Evolutionary conservation across 352 stramenopile genomes (phyloP).

Genomic region (Globisporangium alternatum): DNA sequence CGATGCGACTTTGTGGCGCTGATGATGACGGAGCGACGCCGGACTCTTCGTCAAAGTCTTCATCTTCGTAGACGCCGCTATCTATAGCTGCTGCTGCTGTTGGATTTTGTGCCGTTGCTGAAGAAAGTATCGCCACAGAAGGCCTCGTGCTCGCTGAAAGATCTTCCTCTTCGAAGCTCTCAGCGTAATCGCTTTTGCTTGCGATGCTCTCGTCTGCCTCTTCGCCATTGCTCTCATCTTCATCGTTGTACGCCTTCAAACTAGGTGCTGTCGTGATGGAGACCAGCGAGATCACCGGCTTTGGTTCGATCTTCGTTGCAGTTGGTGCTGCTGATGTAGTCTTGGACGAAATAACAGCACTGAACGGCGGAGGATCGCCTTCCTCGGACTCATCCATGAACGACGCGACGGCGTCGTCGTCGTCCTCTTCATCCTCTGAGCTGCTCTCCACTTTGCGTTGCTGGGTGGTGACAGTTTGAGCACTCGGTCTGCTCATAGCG

Average conservation of each 20-base stretch:
- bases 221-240: slow-evolving; percentile 19
- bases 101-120: neutral
- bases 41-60: slow-evolving; percentile 55
- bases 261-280: neutral
- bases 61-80: slow-evolving; percentile 47
- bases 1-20: neutral
- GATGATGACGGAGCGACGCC: neutral
- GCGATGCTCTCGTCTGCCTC: slow-evolving; percentile 23
- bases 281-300: neutral
- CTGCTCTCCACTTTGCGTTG: slow-evolving; percentile 8
- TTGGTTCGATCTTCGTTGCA: neutral
- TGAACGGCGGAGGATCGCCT: slow-evolving; percentile 15
- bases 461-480: neutral
- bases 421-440: slow-evolving; percentile 11
- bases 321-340: neutral
- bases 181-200: slow-evolving; percentile 31
- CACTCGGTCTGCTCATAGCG: neutral
- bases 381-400: slow-evolving; percentile 21
- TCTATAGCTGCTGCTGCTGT: slow-evolving; percentile 23
- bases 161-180: slow-evolving; percentile 16
- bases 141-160: neutral
- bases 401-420: slow-evolving; percentile 13
- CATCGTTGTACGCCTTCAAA: neutral
- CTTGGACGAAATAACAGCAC: neutral
- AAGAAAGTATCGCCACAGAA: neutral